Conservation (phyloP, 2,329 filamentous ascomycete species). For the Cercospora zeae-maydis region DNA sequence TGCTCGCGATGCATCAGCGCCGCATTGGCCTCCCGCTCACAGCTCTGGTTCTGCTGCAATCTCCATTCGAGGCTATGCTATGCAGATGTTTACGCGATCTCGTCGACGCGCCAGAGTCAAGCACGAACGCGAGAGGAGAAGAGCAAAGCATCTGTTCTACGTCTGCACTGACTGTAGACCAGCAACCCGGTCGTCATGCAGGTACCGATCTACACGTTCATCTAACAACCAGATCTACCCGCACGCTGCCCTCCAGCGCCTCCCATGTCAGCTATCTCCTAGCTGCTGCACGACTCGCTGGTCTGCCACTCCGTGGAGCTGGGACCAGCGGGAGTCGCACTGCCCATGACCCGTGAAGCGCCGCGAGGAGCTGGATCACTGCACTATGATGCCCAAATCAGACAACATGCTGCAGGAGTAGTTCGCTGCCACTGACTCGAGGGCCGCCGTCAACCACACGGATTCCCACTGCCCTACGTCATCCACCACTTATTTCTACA, state of each 20-base stretch:
- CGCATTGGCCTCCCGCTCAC: background rate
- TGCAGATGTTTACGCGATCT: background rate
- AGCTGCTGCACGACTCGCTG: constrained; percentile 4
- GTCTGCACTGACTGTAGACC: background rate
- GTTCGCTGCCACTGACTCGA: constrained; percentile 9
- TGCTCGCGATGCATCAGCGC: background rate
- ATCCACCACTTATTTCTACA: constrained; percentile 1
- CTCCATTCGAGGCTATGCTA: background rate
- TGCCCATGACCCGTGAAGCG: background rate
- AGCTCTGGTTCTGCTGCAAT: background rate
- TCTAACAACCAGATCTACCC: constrained; percentile 1
- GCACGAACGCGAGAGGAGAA: background rate
- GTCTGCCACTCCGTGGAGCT: background rate
- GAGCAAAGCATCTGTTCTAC: background rate
- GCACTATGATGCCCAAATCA: background rate
- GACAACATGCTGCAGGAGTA: constrained; percentile 7
- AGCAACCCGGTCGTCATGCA: constrained; percentile 4
- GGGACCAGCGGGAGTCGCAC: background rate
- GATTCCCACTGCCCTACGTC: constrained; percentile 8
- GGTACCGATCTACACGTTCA: constrained; percentile 1
- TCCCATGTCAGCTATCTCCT: background rate
- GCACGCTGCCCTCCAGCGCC: background rate
- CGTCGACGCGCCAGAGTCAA: background rate
- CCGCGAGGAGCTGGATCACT: background rate
- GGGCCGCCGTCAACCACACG: constrained; percentile 1